A percentile compares a stretch with the other conserved stretches of the same genome.
These are phyloP conservation scores for Mortierella sp. DNA, from an alignment of 371 early-diverging fungal genomes.

Conservation along the genomic window DNA sequence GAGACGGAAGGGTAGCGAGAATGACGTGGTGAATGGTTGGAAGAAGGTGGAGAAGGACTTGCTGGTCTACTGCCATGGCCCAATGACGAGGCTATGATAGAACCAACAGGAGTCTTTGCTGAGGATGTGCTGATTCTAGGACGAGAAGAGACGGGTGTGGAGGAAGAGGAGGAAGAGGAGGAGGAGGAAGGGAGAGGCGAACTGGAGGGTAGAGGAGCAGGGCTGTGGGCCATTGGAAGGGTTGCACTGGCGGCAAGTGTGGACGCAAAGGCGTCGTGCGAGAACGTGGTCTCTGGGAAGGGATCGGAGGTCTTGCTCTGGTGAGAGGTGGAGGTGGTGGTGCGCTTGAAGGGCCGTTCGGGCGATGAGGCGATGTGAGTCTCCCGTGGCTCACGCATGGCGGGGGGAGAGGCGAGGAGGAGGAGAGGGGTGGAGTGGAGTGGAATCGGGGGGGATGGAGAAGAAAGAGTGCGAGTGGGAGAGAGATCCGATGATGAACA, in stretches of 20 bases:
- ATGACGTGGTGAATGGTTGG: conserved; percentile 8
- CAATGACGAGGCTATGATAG: conserved; percentile 27
- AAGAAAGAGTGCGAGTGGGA: background rate
- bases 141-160: background rate
- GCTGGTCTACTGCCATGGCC: conserved; percentile 17
- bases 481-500: no score
- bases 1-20: no score
- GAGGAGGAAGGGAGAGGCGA: no score
- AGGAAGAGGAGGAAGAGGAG: background rate
- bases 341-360: conserved; percentile 19
- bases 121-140: conserved; percentile 2
- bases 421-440: background rate
- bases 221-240: background rate
- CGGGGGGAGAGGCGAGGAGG: background rate
- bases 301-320: conserved; percentile 28
- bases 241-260: conserved; percentile 1
- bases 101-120: conserved; percentile 22
- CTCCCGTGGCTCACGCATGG: conserved; percentile 33
- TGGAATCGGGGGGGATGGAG: background rate
- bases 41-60: conserved; percentile 11
- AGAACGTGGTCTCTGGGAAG: conserved; percentile 4
- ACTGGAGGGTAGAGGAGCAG: background rate
- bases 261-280: background rate
- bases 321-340: conserved; percentile 20
- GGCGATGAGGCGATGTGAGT: conserved; percentile 10